phyloP scores from a whole-genome alignment of 2,329 filamentous ascomycete genomes.

The Lithohypha guttulata region DNA sequence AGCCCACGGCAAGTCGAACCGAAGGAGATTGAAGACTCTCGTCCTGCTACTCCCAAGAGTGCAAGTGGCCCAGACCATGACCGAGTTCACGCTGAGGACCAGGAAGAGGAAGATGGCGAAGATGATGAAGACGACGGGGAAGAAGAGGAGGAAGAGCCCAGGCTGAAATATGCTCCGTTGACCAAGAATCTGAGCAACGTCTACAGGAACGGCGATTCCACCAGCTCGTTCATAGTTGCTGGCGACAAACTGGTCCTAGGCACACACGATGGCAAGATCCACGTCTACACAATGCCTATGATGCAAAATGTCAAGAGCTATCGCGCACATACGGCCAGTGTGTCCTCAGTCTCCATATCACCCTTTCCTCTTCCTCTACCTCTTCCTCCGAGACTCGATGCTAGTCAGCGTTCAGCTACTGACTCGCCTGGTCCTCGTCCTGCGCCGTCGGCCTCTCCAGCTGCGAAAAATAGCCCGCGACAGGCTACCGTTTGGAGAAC shows the following conservation, averaged over 20 bases:
- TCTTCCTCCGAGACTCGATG: constrained; percentile 24
- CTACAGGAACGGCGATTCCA: constrained; percentile 91
- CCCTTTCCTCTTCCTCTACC: constrained; percentile 60
- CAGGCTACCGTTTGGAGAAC: constrained; percentile 53
- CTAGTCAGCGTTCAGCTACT: constrained; percentile 26
- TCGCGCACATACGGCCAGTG: constrained; percentile 82
- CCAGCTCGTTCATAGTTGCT: constrained; percentile 77
- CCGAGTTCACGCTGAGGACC: constrained; percentile 22
- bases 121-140: constrained; percentile 63
- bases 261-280: constrained; percentile 93
- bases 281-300: constrained; percentile 73
- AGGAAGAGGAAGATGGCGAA: constrained; percentile 28
- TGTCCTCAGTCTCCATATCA: constrained; percentile 82
- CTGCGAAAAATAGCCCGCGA: constrained; percentile 38
- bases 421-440: constrained; percentile 26
- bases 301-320: constrained; percentile 77
- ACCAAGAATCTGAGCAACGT: constrained; percentile 69
- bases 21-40: constrained; percentile 5
- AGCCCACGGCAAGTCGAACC: constrained; percentile 11
- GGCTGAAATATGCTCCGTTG: constrained; percentile 81
- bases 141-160: constrained; percentile 85
- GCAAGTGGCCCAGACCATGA: no score
- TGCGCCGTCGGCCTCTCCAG: constrained; percentile 39
- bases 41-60: constrained; percentile 15
- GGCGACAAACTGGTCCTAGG: constrained; percentile 97